A percentile compares a stretch with the other conserved stretches of the same genome.
phyloP scores from a whole-genome alignment of 306 rosid species.

The Psophocarpus tetragonolobus region DNA sequence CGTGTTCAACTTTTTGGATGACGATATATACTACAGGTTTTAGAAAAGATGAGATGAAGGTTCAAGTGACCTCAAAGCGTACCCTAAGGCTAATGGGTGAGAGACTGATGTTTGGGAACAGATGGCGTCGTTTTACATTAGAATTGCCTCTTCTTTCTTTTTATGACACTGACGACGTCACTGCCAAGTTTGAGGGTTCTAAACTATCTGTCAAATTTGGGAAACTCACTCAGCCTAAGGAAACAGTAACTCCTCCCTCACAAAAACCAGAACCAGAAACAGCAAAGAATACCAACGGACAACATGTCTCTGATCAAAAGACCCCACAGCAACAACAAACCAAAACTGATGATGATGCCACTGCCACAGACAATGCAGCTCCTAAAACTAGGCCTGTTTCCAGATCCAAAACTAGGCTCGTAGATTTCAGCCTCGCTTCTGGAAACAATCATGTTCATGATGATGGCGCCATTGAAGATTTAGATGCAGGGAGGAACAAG shows the following conservation, averaged over 20 bases:
- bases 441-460: slow-evolving; percentile 12
- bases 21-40: slow-evolving; percentile 55
- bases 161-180: slow-evolving; percentile 39
- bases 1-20: too few species aligned
- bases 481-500: slow-evolving; percentile 17
- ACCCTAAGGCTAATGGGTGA: slow-evolving; percentile 56
- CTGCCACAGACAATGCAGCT: too few species aligned
- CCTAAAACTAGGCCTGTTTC: slow-evolving; percentile 12
- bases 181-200: slow-evolving; percentile 58
- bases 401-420: slow-evolving; percentile 36
- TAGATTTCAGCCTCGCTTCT: slow-evolving; percentile 38
- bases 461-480: slow-evolving; percentile 3
- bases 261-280: slow-evolving; percentile 26
- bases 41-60: slow-evolving; percentile 48
- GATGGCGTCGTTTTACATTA: slow-evolving; percentile 53
- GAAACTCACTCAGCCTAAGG: slow-evolving; percentile 22
- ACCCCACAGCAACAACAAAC: slow-evolving; percentile 26
- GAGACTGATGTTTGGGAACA: slow-evolving; percentile 20
- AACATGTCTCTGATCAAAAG: slow-evolving; percentile 20
- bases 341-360: too few species aligned
- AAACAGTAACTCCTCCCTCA: slow-evolving; percentile 21
- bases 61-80: slow-evolving; percentile 56
- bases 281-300: background rate
- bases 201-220: slow-evolving; percentile 44
- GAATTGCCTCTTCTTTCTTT: slow-evolving; percentile 54